Evolutionary conservation across 768 basidiomycete species (phyloP).

Genomic region (Kwoniella dejecticola): DNA sequence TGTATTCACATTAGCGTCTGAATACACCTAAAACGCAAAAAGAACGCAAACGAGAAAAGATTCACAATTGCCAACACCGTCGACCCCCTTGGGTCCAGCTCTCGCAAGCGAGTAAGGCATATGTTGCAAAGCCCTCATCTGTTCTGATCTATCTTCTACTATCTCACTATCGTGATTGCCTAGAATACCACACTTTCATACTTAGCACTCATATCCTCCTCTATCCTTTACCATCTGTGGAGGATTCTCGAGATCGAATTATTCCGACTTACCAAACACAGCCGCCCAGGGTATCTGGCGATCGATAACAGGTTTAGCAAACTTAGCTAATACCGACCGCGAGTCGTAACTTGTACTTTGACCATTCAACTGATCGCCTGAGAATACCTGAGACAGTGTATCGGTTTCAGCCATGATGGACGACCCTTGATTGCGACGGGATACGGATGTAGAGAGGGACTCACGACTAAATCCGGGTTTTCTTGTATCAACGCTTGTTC

Average conservation of each 20-base stretch:
- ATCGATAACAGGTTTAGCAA: slow-evolving; percentile 72
- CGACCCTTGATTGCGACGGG: too few relatives aligned
- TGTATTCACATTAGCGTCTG: neutral
- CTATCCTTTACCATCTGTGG: too few relatives aligned
- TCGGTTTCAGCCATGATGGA: too few relatives aligned
- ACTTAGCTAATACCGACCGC: slow-evolving; percentile 84
- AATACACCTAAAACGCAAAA: too few relatives aligned
- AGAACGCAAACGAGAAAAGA: too few relatives aligned
- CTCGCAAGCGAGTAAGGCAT: slow-evolving; percentile 84
- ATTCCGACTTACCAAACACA: slow-evolving; percentile 67
- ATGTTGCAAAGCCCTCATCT: slow-evolving; percentile 67
- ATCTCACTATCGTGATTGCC: slow-evolving; percentile 76
- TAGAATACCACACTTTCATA: slow-evolving; percentile 7
- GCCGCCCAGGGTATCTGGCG: slow-evolving; percentile 84
- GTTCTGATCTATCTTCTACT: slow-evolving; percentile 61
- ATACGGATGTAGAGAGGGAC: slow-evolving; percentile 3
- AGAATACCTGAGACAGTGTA: slow-evolving; percentile 63
- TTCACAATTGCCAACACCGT: slow-evolving; percentile 81
- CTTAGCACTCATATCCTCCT: too few relatives aligned
- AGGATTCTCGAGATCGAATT: neutral
- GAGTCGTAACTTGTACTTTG: slow-evolving; percentile 88
- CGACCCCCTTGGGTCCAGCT: slow-evolving; percentile 76
- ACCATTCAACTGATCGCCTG: slow-evolving; percentile 84
- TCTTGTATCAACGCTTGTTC: slow-evolving; percentile 71
- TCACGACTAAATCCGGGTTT: slow-evolving; percentile 80